Base-by-base conservation (phyloP, 257 asterid genomes). In the Solanum pinnatisectum region DNA sequence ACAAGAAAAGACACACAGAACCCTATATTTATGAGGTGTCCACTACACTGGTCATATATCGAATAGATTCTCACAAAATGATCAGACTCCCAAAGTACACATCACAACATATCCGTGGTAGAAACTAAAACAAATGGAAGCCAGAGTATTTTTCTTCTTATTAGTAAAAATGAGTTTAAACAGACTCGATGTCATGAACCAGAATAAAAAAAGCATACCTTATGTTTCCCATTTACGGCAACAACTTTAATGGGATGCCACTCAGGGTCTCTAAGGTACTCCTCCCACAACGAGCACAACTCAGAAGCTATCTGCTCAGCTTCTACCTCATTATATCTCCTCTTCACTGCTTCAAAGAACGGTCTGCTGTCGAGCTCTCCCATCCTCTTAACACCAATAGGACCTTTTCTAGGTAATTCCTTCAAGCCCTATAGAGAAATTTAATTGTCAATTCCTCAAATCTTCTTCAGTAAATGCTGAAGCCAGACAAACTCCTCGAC, bases 191-290 rank as follows among this genome's bases (percentile, higher is more conserved):
- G 30, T 9, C 44, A 49, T 44, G 67, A 85, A 35, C 77, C 42
- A 70, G 84, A 30, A 67, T 1, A 67, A 33, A 5, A 27, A 36
- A 86, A 52, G 40, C 91, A 87, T 93, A 95, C 98, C 98, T 93
- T 89, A 87, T 84, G 83, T 85, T 82, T 93, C 71, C 98, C 98
- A 84, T 93, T 68, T 81, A 92, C 37, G 82, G 37, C 10, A n/a
- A 92, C 92, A 87, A 96, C 98, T 88, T 89, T 94, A 49, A 93
- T 83, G 85, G 98, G 99, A 91, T 97, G 98, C 99, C 99, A 97
- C 86, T 89, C 97, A 23, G 98, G 96, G 91, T 97, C 96, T 89
- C 96, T 92, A 60, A 97, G 99, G 93, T 96, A 93, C 90, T 97
- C 99, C 91, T 96, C 96, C 98, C 98, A 97, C 86, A 96, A 87